Conservation (phyloP, 345 rosid species). For the Populus pruinosa region DNA sequence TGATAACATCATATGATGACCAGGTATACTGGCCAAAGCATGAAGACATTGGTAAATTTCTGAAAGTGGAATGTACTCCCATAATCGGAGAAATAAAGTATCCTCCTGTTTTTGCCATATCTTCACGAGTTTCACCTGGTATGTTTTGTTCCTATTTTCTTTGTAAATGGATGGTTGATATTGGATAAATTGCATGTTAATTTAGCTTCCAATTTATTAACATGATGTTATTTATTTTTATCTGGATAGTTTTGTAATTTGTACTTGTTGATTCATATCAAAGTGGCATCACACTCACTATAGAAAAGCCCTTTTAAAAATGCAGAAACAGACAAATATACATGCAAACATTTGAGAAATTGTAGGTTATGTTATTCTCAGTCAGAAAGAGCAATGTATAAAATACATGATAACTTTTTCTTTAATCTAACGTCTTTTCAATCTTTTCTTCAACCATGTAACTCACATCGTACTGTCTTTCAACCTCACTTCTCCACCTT, state of each 20-base stretch:
- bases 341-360: background rate
- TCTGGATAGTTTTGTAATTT: background rate
- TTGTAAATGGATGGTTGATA: constrained; percentile 7
- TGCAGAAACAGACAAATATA: background rate
- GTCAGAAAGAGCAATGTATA: background rate
- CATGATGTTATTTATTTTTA: background rate
- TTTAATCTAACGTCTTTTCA: background rate
- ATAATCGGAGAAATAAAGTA: constrained; percentile 62
- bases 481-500: constrained; percentile 16
- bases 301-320: background rate
- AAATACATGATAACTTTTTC: background rate
- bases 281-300: background rate
- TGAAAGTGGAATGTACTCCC: constrained; percentile 78
- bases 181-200: background rate
- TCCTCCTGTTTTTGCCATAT: constrained; percentile 75
- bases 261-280: background rate
- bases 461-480: constrained; percentile 7
- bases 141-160: constrained; percentile 12
- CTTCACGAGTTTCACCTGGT: constrained; percentile 83
- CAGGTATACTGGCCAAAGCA: constrained; percentile 94
- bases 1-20: constrained; percentile 15
- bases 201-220: background rate
- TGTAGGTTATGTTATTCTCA: background rate
- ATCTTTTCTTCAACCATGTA: background rate
- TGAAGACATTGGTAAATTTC: constrained; percentile 70